A percentile compares a stretch with the other conserved stretches of the same genome.
phyloP scores from a whole-genome alignment of 345 rosid species.

The Clarkia xantiana region DNA sequence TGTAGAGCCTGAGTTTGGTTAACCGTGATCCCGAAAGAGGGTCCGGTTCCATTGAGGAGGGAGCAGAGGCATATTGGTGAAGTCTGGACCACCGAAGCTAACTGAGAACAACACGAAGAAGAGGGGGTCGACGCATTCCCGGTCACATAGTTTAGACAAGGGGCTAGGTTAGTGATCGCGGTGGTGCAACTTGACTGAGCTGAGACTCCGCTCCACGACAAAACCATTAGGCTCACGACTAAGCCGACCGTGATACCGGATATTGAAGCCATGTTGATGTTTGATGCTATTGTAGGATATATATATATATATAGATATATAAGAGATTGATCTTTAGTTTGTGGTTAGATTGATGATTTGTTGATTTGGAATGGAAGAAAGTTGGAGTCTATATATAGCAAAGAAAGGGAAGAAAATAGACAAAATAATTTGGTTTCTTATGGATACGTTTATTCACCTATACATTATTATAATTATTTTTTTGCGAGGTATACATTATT shows the following conservation, averaged over 20 bases:
- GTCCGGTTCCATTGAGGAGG: constrained; percentile 4
- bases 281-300: no score
- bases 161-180: constrained; percentile 5
- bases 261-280: constrained; percentile 19
- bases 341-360: no score
- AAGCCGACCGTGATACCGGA: constrained; percentile 10
- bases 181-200: constrained; percentile 11
- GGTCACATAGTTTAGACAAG: constrained; percentile 7
- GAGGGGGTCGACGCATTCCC: constrained; percentile 11
- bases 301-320: no score
- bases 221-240: constrained; percentile 9
- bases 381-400: no score
- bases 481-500: no score
- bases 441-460: no score
- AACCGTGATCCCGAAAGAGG: constrained; percentile 4
- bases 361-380: no score
- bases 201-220: constrained; percentile 6
- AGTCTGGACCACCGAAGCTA: constrained; percentile 10
- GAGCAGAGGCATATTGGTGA: constrained; percentile 13
- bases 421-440: no score
- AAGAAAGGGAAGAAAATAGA: no score
- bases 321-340: no score
- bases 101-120: constrained; percentile 10
- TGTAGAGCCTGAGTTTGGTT: constrained; percentile 12
- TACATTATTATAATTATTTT: no score